These are phyloP conservation scores for Triglochin maritima DNA, from an alignment of 106 monocot species.

Conservation along the genomic window DNA sequence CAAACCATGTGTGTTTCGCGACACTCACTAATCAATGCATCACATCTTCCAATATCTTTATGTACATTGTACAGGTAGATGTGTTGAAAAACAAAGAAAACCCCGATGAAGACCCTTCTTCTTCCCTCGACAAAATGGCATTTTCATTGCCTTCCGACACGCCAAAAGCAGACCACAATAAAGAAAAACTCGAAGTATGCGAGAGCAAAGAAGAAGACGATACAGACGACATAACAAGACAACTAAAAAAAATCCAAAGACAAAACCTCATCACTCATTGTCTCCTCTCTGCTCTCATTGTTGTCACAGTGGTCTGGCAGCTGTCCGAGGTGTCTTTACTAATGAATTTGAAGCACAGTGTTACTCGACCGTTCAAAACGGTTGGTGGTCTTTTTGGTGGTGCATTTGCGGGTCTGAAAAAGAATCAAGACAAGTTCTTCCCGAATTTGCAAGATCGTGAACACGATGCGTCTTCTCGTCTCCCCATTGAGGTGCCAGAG, in stretches of 20 bases:
- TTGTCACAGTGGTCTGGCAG: slow-evolving; percentile 16
- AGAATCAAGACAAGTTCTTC: no score
- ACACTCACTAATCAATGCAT: no score
- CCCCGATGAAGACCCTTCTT: no score
- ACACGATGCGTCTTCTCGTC: no score
- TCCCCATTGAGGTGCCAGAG: no score
- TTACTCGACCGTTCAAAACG: slow-evolving; percentile 8
- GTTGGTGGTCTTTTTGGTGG: background rate
- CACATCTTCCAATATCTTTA: no score
- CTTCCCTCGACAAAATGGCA: no score
- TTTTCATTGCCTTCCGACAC: background rate
- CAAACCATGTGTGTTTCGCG: no score
- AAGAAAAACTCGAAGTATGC: background rate
- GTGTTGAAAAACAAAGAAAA: background rate
- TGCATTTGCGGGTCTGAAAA: background rate
- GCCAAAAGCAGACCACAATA: background rate
- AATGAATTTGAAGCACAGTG: slow-evolving; percentile 8
- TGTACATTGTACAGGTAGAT: no score
- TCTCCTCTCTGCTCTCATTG: slow-evolving; percentile 16
- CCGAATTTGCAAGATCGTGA: no score
- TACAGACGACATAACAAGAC: slow-evolving; percentile 1
- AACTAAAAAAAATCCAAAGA: slow-evolving; percentile 11
- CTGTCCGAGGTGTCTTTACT: slow-evolving; percentile 17
- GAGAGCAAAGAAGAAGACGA: background rate
- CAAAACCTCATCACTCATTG: slow-evolving; percentile 19